These are phyloP conservation scores for Suhomyces guaymorum DNA, from an alignment of 1,139 yeast species.

Conservation along the genomic window DNA sequence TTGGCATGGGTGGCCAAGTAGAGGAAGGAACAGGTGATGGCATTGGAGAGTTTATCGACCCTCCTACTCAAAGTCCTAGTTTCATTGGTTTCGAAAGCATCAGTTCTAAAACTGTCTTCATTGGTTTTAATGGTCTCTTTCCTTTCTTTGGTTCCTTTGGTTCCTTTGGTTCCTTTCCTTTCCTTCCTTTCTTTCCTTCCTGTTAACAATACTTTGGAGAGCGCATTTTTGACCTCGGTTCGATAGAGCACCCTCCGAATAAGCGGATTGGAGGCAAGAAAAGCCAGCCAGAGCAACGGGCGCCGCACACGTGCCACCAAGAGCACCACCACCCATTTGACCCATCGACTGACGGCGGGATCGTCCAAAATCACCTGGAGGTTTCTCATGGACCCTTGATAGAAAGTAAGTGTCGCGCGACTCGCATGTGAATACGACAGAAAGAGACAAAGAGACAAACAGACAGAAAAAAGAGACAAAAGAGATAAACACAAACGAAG, in stretches of 20 bases:
- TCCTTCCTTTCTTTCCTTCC: too few species aligned
- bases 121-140: too few species aligned
- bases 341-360: conserved; percentile 26
- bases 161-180: too few species aligned
- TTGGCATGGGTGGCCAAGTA: conserved; percentile 35
- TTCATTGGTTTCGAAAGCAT: not conserved
- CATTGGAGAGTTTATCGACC: conserved; percentile 27
- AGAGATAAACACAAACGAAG: too few species aligned
- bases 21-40: conserved; percentile 29
- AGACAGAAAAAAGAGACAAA: too few species aligned
- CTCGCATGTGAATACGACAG: too few species aligned
- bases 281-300: conserved; percentile 36
- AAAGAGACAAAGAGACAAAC: too few species aligned
- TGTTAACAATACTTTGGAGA: too few species aligned
- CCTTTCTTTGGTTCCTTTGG: too few species aligned
- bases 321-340: conserved; percentile 33
- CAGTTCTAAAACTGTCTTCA: too few species aligned
- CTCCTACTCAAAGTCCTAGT: conserved; percentile 1
- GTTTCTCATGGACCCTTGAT: conserved; percentile 14
- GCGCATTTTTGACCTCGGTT: conserved; percentile 4
- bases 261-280: conserved; percentile 36
- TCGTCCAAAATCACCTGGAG: conserved; percentile 12
- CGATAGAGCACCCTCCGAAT: conserved; percentile 18
- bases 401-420: not conserved
- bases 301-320: conserved; percentile 26